Evolutionary conservation across 495 filamentous ascomycete species (phyloP).

Genomic region (Amniculicola lignicola): DNA sequence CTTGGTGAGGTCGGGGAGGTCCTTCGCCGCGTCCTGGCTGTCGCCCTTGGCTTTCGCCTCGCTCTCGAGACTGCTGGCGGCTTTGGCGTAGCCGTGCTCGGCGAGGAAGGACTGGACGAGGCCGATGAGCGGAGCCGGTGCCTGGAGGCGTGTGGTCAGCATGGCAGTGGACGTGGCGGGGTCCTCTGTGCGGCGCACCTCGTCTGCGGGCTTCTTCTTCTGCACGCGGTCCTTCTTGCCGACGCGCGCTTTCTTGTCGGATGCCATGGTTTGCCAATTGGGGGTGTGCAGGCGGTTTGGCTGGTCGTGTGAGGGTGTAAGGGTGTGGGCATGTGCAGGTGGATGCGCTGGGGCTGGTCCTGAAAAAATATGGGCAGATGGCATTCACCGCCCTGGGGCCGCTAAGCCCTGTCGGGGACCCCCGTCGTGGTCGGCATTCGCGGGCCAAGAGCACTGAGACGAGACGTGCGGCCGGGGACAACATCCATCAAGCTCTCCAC

Average conservation of each 20-base stretch:
- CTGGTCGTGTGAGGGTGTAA: background rate
- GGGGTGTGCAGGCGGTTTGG: background rate
- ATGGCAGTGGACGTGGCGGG: background rate
- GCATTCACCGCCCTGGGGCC: too few relatives aligned
- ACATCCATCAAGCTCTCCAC: too few relatives aligned
- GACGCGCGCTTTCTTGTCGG: constrained; percentile 11
- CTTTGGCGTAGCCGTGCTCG: constrained; percentile 27
- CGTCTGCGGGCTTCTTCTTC: background rate
- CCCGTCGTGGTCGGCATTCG: too few relatives aligned
- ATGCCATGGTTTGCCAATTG: constrained; percentile 12
- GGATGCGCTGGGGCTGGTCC: too few relatives aligned
- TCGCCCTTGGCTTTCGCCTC: constrained; percentile 8
- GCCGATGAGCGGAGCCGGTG: constrained; percentile 20
- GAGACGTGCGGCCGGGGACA: too few relatives aligned
- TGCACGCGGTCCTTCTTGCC: background rate
- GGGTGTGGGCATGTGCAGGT: background rate
- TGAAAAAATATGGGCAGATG: too few relatives aligned
- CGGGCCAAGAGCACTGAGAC: too few relatives aligned
- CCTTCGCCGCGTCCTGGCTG: background rate
- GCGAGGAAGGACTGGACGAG: constrained; percentile 29
- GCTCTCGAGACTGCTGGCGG: constrained; percentile 11
- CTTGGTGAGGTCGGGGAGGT: constrained; percentile 12
- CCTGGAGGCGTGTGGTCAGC: constrained; percentile 15
- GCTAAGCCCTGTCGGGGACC: too few relatives aligned
- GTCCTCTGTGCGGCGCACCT: background rate